Conservation (phyloP, 1,284 basidiomycete genomes). For the Inonotus hispidus region DNA sequence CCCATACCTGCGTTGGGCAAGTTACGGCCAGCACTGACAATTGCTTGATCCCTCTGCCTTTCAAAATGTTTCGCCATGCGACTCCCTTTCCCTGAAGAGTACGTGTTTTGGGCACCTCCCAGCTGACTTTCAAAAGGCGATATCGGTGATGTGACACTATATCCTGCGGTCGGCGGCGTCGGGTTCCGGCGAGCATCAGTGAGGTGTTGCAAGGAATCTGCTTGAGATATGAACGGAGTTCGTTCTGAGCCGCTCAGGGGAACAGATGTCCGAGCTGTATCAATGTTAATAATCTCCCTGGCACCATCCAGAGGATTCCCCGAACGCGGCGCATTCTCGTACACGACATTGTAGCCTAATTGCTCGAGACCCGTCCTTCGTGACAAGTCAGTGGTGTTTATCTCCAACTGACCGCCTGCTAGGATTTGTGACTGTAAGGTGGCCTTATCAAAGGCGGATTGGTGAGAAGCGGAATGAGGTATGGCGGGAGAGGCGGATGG, state of each 20-base stretch:
- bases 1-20: not conserved
- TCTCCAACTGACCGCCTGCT: not conserved
- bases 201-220: slow-evolving; percentile 11
- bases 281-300: slow-evolving; percentile 2
- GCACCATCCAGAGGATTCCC: not conserved
- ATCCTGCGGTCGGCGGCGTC: slow-evolving; percentile 7
- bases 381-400: not conserved
- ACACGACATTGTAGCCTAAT: not conserved
- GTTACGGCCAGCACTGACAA: not conserved
- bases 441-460: slow-evolving; percentile 9
- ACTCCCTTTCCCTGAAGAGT: slow-evolving; percentile 16
- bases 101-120: slow-evolving; percentile 4
- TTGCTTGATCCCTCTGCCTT: slow-evolving; percentile 5
- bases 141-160: slow-evolving; percentile 13
- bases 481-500: slow-evolving; percentile 15
- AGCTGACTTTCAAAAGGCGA: slow-evolving; percentile 13
- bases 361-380: slow-evolving; percentile 3
- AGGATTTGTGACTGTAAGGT: slow-evolving; percentile 1
- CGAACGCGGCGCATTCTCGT: slow-evolving; percentile 8
- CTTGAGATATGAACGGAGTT: slow-evolving; percentile 5
- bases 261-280: slow-evolving; percentile 5
- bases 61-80: slow-evolving; percentile 20
- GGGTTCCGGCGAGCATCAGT: slow-evolving; percentile 15
- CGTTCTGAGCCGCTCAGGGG: slow-evolving; percentile 9
- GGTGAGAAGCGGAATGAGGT: slow-evolving; percentile 9